These are phyloP conservation scores for Penicillium goetzii DNA, from an alignment of 495 filamentous ascomycete genomes.

Conservation along the genomic window DNA sequence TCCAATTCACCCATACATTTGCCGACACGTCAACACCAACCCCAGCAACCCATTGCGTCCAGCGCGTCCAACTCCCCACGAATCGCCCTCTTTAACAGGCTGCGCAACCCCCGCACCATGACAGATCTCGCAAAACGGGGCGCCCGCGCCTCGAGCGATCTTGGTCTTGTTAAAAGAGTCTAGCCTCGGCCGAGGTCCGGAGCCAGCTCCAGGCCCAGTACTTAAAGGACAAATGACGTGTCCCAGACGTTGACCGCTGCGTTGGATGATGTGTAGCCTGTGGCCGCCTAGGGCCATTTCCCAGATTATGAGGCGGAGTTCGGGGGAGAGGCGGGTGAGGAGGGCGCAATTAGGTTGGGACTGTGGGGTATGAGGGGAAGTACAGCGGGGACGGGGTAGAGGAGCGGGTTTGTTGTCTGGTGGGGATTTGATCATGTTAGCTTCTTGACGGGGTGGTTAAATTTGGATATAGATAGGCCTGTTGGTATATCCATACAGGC, in stretches of 20 bases:
- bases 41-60: slow-evolving; percentile 17
- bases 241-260: slow-evolving; percentile 37
- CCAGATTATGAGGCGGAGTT: slow-evolving; percentile 54
- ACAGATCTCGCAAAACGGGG: slow-evolving; percentile 42
- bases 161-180: neutral
- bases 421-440: neutral
- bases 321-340: slow-evolving; percentile 46
- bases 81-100: slow-evolving; percentile 21
- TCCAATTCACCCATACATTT: slow-evolving; percentile 26
- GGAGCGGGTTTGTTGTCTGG: slow-evolving; percentile 46
- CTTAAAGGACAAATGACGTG: slow-evolving; percentile 40
- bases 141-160: neutral
- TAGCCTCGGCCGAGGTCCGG: neutral
- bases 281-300: slow-evolving; percentile 40
- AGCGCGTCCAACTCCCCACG: neutral
- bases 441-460: no score
- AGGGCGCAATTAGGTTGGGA: slow-evolving; percentile 39
- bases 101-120: slow-evolving; percentile 38
- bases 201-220: neutral
- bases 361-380: slow-evolving; percentile 12
- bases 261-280: slow-evolving; percentile 49
- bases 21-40: slow-evolving; percentile 31
- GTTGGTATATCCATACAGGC: no score
- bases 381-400: slow-evolving; percentile 26
- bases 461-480: no score